Evolutionary conservation across 768 basidiomycete species (phyloP).

Genomic region (Leucogyrophana mollusca): DNA sequence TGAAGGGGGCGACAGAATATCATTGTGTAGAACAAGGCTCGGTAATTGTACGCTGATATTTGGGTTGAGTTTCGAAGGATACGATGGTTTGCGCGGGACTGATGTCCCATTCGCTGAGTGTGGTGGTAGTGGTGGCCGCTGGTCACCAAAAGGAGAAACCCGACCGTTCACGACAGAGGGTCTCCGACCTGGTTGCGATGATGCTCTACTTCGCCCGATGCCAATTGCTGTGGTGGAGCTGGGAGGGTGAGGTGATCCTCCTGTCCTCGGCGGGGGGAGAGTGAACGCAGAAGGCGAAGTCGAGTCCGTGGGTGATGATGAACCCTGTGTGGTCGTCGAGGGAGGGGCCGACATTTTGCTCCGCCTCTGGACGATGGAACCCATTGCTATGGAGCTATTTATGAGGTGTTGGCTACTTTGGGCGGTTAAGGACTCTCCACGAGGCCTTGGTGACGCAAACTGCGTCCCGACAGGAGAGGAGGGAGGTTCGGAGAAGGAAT

Average conservation of each 20-base stretch:
- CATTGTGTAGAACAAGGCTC: conserved; percentile 50
- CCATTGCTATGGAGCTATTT: conserved; percentile 56
- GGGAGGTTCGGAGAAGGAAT: conserved; percentile 35
- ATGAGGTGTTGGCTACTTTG: conserved; percentile 42
- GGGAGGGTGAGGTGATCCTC: conserved; percentile 40
- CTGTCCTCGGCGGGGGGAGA: conserved; percentile 25
- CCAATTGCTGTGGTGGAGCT: conserved; percentile 34
- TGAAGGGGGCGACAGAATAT: conserved; percentile 41
- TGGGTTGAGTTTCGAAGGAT: conserved; percentile 58
- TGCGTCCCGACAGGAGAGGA: conserved; percentile 49
- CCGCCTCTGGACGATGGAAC: conserved; percentile 70
- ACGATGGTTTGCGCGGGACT: conserved; percentile 55
- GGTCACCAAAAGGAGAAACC: conserved; percentile 48
- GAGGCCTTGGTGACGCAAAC: conserved; percentile 46
- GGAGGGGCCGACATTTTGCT: conserved; percentile 65
- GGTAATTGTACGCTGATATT: conserved; percentile 41
- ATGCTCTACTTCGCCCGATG: conserved; percentile 58
- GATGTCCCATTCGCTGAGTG: conserved; percentile 36
- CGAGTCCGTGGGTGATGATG: conserved; percentile 39
- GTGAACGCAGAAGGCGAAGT: conserved; percentile 34
- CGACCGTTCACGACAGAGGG: conserved; percentile 56
- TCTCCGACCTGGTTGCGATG: conserved; percentile 75
- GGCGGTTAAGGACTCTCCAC: conserved; percentile 50
- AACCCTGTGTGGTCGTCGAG: conserved; percentile 21
- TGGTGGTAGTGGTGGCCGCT: conserved; percentile 52